Conservation (phyloP, 2,329 filamentous ascomycete genomes). For the Dendryphion nanum region DNA sequence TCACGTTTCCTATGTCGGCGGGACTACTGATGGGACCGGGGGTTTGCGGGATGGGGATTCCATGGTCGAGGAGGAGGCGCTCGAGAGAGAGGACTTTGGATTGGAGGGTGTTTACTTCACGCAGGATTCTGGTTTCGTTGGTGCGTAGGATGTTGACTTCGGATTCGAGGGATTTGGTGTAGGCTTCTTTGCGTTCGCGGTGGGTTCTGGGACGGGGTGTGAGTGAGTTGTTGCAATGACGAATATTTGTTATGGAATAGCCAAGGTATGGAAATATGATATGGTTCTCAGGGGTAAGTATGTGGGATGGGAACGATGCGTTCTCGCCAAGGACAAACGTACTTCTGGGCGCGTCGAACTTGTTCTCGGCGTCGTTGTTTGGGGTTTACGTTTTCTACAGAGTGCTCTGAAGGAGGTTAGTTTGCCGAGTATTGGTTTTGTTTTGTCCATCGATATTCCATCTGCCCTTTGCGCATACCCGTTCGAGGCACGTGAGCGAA, state of each 20-base stretch:
- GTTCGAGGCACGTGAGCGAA: no score
- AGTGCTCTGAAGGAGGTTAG: neutral
- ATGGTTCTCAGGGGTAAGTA: neutral
- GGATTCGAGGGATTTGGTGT: conserved; percentile 24
- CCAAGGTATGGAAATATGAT: neutral
- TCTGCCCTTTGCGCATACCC: no score
- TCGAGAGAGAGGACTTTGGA: conserved; percentile 22
- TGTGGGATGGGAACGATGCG: no score
- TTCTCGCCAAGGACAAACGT: no score
- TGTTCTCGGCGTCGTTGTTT: conserved; percentile 28
- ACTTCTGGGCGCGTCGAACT: conserved; percentile 37
- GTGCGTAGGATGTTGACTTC: conserved; percentile 29
- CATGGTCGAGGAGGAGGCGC: conserved; percentile 13
- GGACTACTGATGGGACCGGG: no score
- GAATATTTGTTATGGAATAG: neutral
- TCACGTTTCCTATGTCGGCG: no score
- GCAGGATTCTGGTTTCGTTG: conserved; percentile 28
- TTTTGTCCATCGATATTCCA: no score
- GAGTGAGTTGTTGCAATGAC: no score
- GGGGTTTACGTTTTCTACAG: neutral
- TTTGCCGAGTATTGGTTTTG: neutral
- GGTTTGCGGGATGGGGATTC: conserved; percentile 9
- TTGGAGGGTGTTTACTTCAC: conserved; percentile 23
- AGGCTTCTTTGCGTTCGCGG: conserved; percentile 32
- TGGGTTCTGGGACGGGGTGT: conserved; percentile 25